phyloP scores from a whole-genome alignment of 192 early-diverging fungal genomes.

The Phycomyces nitens region DNA sequence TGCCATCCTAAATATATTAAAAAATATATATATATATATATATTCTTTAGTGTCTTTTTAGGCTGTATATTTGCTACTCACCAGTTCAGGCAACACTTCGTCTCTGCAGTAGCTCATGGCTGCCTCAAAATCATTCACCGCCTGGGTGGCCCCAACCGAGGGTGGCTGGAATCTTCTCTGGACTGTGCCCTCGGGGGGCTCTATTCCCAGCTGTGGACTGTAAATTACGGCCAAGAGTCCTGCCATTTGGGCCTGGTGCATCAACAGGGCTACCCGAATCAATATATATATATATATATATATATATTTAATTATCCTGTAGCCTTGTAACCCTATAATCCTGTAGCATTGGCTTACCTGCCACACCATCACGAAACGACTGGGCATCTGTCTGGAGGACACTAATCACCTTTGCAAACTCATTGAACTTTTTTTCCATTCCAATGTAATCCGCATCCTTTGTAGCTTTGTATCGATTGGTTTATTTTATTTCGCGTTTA shows the following conservation, averaged over 20 bases:
- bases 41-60: too few species aligned
- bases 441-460: conserved; percentile 55
- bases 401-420: conserved; percentile 56
- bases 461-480: conserved; percentile 40
- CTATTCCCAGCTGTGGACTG: conserved; percentile 22
- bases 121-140: conserved; percentile 49
- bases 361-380: conserved; percentile 61
- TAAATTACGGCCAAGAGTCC: conserved; percentile 18
- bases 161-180: conserved; percentile 39
- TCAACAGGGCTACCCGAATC: conserved; percentile 20
- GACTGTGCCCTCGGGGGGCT: conserved; percentile 52
- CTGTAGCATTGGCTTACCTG: conserved; percentile 34
- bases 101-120: conserved; percentile 47
- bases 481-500: conserved; percentile 2
- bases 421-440: conserved; percentile 59
- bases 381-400: conserved; percentile 64
- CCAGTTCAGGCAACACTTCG: conserved; percentile 64
- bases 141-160: conserved; percentile 41
- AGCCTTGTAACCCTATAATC: too few species aligned
- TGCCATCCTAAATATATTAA: conserved; percentile 39
- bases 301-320: background rate
- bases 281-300: background rate
- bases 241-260: conserved; percentile 30
- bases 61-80: conserved; percentile 22
- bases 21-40: background rate